A percentile compares a stretch with the other conserved stretches of the same genome.
Conservation (phyloP, 441 rosid species). For the Pelargonium myrrhifolium region DNA sequence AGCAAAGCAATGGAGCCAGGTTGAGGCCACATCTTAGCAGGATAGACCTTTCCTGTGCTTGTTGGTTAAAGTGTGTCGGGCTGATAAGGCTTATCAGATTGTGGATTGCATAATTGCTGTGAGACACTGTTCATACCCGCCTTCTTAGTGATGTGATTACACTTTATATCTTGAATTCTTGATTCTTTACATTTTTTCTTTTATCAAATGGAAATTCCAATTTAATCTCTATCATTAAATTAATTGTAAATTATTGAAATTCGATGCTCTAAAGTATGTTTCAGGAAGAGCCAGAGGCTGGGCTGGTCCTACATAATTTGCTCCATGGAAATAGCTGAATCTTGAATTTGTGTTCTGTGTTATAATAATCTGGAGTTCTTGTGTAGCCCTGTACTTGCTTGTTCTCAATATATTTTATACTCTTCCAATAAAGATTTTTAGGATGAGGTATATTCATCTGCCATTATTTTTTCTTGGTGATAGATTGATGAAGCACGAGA, state of each 20-base stretch:
- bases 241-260: background rate
- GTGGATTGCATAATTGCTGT: background rate
- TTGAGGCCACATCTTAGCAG: background rate
- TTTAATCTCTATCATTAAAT: background rate
- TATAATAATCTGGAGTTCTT: background rate
- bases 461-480: slow-evolving; percentile 17
- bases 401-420: background rate
- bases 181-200: background rate
- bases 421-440: slow-evolving; percentile 7
- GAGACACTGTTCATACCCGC: background rate
- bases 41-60: background rate
- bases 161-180: background rate
- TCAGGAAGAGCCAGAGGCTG: background rate
- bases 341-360: background rate
- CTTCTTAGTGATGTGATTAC: background rate
- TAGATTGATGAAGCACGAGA: slow-evolving; percentile 76
- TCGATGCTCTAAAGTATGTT: background rate
- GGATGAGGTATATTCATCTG: background rate
- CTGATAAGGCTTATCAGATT: background rate
- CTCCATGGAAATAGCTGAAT: background rate
- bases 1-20: background rate
- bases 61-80: background rate
- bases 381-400: background rate
- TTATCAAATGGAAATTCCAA: background rate
- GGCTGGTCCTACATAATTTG: slow-evolving; percentile 6